Percentiles rank a stretch among this genome's conserved stretches.
phyloP scores from a whole-genome alignment of 805 yeast genomes.

The Suhomyces kilbournensis region DNA sequence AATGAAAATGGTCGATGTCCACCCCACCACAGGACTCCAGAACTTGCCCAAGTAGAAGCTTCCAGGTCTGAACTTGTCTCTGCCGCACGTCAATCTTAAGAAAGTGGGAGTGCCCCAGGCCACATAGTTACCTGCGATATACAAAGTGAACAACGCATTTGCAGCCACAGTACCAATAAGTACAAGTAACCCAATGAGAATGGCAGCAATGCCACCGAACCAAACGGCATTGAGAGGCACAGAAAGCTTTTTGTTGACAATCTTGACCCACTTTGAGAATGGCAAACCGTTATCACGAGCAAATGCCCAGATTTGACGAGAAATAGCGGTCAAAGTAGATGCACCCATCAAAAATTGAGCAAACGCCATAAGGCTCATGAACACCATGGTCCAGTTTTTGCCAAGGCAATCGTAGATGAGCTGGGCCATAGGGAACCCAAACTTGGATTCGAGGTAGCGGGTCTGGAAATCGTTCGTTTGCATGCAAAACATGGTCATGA shows the following conservation, averaged over 20 bases:
- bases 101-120: conserved; percentile 34
- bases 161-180: conserved; percentile 43
- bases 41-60: conserved; percentile 38
- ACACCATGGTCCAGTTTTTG: conserved; percentile 31
- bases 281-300: conserved; percentile 44
- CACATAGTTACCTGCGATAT: conserved; percentile 33
- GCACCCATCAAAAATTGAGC: conserved; percentile 34
- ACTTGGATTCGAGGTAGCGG: conserved; percentile 23
- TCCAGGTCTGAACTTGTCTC: conserved; percentile 38
- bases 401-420: conserved; percentile 40
- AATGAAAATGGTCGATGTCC: conserved; percentile 30
- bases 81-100: conserved; percentile 33
- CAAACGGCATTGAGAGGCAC: conserved; percentile 40
- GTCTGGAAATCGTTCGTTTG: conserved; percentile 24
- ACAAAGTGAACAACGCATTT: conserved; percentile 37
- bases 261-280: conserved; percentile 32
- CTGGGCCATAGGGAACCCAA: conserved; percentile 40
- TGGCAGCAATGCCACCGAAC: conserved; percentile 35
- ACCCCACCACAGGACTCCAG: conserved; percentile 24
- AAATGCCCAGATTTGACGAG: conserved; percentile 43
- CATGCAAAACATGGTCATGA: conserved; percentile 38
- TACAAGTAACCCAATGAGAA: conserved; percentile 38
- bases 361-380: conserved; percentile 32
- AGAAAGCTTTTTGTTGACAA: conserved; percentile 35
- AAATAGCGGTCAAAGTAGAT: conserved; percentile 37